A percentile compares a stretch with the other conserved stretches of the same genome.
phyloP scores from a whole-genome alignment of 2,329 filamentous ascomycete genomes.

The Kalaharituber pfeilii region DNA sequence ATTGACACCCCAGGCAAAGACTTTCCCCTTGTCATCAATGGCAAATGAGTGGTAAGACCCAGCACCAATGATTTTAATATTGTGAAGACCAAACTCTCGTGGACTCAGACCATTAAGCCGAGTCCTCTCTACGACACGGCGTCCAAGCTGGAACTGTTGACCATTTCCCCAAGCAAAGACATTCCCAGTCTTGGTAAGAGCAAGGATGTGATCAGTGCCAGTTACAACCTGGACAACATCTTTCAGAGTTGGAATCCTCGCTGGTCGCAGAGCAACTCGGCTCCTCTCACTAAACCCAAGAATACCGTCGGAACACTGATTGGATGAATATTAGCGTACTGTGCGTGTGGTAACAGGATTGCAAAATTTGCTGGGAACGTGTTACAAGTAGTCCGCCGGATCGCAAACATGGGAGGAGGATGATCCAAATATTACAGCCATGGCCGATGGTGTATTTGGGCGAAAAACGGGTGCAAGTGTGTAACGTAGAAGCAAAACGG shows the following conservation, averaged over 20 bases:
- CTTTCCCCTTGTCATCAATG: slow-evolving; percentile 46
- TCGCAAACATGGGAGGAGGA: neutral
- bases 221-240: slow-evolving; percentile 44
- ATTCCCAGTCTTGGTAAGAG: slow-evolving; percentile 40
- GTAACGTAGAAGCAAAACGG: slow-evolving; percentile 1
- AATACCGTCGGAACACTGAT: slow-evolving; percentile 44
- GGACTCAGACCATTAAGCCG: slow-evolving; percentile 39
- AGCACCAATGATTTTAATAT: slow-evolving; percentile 44
- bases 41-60: slow-evolving; percentile 73
- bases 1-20: slow-evolving; percentile 75
- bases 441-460: too few relatives aligned
- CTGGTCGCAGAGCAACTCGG: slow-evolving; percentile 36
- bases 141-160: slow-evolving; percentile 52
- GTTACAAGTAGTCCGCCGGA: neutral
- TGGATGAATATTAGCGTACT: slow-evolving; percentile 8
- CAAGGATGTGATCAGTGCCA: slow-evolving; percentile 43
- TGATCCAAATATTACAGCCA: neutral
- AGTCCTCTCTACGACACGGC: slow-evolving; percentile 42
- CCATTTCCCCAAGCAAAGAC: slow-evolving; percentile 49
- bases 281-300: slow-evolving; percentile 44
- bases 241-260: slow-evolving; percentile 42
- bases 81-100: slow-evolving; percentile 39
- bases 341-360: neutral
- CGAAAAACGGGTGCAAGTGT: neutral
- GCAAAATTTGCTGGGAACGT: neutral